Base-by-base conservation (phyloP, 176 grass and related monocot species). In the Phoenix roebelenii region DNA sequence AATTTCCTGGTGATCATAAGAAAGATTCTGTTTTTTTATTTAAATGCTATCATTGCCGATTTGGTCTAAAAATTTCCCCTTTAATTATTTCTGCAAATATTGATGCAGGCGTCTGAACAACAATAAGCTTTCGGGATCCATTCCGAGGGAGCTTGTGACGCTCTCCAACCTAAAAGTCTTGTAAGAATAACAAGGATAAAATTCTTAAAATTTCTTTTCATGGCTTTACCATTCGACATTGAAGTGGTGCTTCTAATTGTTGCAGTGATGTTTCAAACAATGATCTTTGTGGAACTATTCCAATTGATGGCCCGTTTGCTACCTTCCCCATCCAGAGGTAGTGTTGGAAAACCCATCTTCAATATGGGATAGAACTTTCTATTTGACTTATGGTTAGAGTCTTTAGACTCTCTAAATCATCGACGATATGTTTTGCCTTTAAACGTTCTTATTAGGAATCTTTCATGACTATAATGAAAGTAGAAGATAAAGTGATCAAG, bases 251-350 rank as follows among this genome's bases (percentile, higher is more conserved):
- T 17, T 60, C 59, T 55, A 16, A 16, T 18, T 26, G 16, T 49
- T 67, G 66, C 51, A 97, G 87, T 39, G 84, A 97, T 69, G 30
- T 97, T 59, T 92, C 93, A 54, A 97, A 85, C 78, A 97, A 97
- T 69, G 93, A 91, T 79, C 79, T 97, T 0, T 97, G 93, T 51
- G 87, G 93, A 83, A 97, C 93, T 16, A 85, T 97, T 62, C 93
- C 93, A 44, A 83, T 72, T 16, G 93, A 92, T 51, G 93, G 93
- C 18, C 93, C 87, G 29, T 97, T 97, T 83, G 84, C 84, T 55
- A 83, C 63, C 49, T 97, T 97, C 52, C 84, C 87, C 59, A 73
- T 79, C 67, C 78, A 74, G 74, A 88, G 87, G 93, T 97, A 91
- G 18, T 55, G 51, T n/a, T 10, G 10, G 35, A 44, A 44, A 44